These are phyloP conservation scores for barrel medic (Medicago truncatula) DNA, from an alignment of 306 rosid species.

Conservation along the genomic window DNA sequence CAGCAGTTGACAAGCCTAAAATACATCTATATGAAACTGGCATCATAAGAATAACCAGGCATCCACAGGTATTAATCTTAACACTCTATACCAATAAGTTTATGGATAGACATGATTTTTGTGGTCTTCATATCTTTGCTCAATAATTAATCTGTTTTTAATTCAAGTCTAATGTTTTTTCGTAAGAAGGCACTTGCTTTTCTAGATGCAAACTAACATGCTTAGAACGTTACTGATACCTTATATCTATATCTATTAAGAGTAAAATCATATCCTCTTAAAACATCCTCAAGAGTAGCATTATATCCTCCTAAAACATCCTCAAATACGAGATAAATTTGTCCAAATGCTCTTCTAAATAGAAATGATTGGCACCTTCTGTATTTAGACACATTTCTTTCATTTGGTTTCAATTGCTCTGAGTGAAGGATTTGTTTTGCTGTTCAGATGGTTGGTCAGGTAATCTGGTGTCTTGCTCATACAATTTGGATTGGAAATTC, in stretches of 20 bases:
- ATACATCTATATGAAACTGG: slow-evolving; percentile 98
- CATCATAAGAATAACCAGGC: slow-evolving; percentile 92
- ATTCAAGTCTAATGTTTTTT: background rate
- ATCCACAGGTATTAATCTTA: slow-evolving; percentile 73
- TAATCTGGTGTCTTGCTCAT: slow-evolving; percentile 94
- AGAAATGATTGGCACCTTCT: background rate
- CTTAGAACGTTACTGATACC: slow-evolving; percentile 13
- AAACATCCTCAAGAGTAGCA: slow-evolving; percentile 11
- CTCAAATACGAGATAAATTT: slow-evolving; percentile 23
- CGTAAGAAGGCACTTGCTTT: background rate
- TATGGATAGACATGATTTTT: background rate
- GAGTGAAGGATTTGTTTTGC: slow-evolving; percentile 37
- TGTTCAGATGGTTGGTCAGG: slow-evolving; percentile 88
- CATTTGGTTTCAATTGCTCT: background rate
- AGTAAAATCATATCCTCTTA: background rate
- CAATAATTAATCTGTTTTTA: background rate
- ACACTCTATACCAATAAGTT: slow-evolving; percentile 28
- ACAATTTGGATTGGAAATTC: slow-evolving; percentile 94
- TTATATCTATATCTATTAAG: background rate
- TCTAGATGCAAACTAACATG: slow-evolving; percentile 26
- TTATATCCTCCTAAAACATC: background rate
- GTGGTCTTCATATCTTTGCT: background rate
- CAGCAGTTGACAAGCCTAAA: slow-evolving; percentile 98
- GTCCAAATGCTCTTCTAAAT: background rate
- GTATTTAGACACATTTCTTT: slow-evolving; percentile 25